Conservation (phyloP, 2,329 filamentous ascomycete genomes). For the Diaporthe amygdali region DNA sequence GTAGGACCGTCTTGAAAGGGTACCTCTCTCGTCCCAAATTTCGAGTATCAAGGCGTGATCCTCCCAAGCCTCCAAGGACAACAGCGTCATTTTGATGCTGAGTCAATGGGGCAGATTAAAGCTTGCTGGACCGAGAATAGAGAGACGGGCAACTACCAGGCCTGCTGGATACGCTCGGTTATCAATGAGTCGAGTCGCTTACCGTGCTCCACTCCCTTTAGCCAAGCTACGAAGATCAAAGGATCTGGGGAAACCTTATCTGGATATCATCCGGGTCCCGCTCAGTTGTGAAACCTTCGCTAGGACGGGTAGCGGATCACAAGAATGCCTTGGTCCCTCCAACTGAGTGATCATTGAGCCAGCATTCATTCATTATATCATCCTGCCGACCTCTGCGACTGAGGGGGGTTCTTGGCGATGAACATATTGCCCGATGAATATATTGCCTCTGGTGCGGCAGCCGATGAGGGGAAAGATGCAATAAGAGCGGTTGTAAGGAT, state of each 20-base stretch:
- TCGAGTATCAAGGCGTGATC: not conserved
- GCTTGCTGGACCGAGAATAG: not conserved
- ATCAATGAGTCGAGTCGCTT: not conserved
- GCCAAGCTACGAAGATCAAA: not conserved
- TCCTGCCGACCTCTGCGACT: conserved; percentile 6
- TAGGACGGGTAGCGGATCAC: not conserved
- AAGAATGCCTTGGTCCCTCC: not conserved
- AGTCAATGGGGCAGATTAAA: not conserved
- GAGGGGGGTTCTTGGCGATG: not conserved
- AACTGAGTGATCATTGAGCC: not conserved
- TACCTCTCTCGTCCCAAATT: not conserved
- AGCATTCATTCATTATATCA: not conserved
- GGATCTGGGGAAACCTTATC: conserved; percentile 12
- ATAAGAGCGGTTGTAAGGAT: not conserved
- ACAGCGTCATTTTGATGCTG: not conserved
- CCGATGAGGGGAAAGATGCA: not conserved
- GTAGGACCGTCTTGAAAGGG: not conserved
- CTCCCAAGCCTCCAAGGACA: not conserved
- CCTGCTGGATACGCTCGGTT: not conserved
- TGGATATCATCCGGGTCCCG: conserved; percentile 1
- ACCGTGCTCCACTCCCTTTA: not conserved
- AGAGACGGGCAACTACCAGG: not conserved
- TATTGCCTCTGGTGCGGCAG: not conserved
- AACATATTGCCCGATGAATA: not conserved
- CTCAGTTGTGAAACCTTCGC: conserved; percentile 5